Conservation (phyloP, 2,329 filamentous ascomycete species). For the Stachybotrys chartarum region DNA sequence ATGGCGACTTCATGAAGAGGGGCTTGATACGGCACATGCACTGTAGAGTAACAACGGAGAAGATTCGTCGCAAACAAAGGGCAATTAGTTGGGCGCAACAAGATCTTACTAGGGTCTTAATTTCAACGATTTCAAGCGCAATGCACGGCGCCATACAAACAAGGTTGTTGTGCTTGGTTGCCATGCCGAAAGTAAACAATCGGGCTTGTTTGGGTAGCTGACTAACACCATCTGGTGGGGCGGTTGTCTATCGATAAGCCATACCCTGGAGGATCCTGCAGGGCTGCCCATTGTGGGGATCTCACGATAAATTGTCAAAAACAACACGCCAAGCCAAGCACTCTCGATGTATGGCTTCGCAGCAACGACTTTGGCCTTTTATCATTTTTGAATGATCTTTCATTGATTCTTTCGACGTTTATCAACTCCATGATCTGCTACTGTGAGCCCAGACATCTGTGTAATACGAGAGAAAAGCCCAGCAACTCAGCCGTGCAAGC, state of each 20-base stretch:
- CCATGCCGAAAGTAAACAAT: constrained; percentile 33
- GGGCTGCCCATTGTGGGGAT: background rate
- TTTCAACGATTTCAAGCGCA: background rate
- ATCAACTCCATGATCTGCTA: background rate
- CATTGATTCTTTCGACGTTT: background rate
- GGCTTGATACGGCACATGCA: background rate
- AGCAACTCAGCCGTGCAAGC: too few species aligned
- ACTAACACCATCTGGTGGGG: constrained; percentile 2
- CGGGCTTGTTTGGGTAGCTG: background rate
- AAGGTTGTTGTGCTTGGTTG: constrained; percentile 18
- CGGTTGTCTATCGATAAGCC: constrained; percentile 10
- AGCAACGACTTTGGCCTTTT: too few species aligned
- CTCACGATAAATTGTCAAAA: background rate
- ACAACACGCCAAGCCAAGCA: background rate
- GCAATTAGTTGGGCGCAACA: constrained; percentile 2
- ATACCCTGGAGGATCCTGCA: background rate
- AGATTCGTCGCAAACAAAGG: background rate
- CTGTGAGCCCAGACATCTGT: background rate
- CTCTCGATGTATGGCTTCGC: too few species aligned
- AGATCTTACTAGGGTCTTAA: constrained; percentile 8
- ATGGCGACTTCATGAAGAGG: constrained; percentile 24
- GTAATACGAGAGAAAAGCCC: background rate
- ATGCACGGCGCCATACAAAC: background rate
- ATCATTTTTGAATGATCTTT: too few species aligned
- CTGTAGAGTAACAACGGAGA: background rate